Percentiles rank a stretch among this genome's conserved stretches.
These are phyloP conservation scores for Russula abietina DNA, from an alignment of 768 basidiomycete species.

Conservation along the genomic window DNA sequence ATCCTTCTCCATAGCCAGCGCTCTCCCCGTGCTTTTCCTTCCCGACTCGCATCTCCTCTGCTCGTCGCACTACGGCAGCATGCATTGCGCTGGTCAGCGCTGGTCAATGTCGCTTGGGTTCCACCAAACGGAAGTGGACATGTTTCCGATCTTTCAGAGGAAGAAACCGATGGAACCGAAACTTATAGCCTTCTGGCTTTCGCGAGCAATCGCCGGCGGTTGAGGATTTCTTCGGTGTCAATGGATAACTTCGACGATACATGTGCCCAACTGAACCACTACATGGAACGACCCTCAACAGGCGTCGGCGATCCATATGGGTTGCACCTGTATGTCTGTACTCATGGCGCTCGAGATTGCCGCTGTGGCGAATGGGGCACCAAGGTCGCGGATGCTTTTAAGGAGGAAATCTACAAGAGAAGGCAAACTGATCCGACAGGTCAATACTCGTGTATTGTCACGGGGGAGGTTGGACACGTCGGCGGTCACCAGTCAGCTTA, in stretches of 20 bases:
- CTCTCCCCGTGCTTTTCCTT: slow-evolving; percentile 21
- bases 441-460: slow-evolving; percentile 32
- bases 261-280: slow-evolving; percentile 30
- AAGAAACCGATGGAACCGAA: slow-evolving; percentile 25
- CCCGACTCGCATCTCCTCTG: slow-evolving; percentile 31
- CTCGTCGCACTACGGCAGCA: slow-evolving; percentile 46
- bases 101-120: slow-evolving; percentile 59
- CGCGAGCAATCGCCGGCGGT: slow-evolving; percentile 39
- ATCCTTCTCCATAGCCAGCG: slow-evolving; percentile 16
- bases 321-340: slow-evolving; percentile 62
- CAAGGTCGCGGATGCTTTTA: slow-evolving; percentile 48
- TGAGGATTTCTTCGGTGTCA: slow-evolving; percentile 46
- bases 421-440: slow-evolving; percentile 16
- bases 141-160: slow-evolving; percentile 26
- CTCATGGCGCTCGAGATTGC: slow-evolving; percentile 74
- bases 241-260: slow-evolving; percentile 48
- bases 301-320: slow-evolving; percentile 24
- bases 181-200: slow-evolving; percentile 46
- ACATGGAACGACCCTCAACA: not conserved
- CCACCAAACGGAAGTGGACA: slow-evolving; percentile 22
- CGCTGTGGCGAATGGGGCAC: slow-evolving; percentile 66
- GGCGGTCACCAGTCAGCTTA: slow-evolving; percentile 71
- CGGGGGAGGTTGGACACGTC: slow-evolving; percentile 71
- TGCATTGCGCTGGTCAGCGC: slow-evolving; percentile 43
- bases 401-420: slow-evolving; percentile 44